Conservation (phyloP, 2,329 filamentous ascomycete species). For the Arthrobotrys sphaeroides region DNA sequence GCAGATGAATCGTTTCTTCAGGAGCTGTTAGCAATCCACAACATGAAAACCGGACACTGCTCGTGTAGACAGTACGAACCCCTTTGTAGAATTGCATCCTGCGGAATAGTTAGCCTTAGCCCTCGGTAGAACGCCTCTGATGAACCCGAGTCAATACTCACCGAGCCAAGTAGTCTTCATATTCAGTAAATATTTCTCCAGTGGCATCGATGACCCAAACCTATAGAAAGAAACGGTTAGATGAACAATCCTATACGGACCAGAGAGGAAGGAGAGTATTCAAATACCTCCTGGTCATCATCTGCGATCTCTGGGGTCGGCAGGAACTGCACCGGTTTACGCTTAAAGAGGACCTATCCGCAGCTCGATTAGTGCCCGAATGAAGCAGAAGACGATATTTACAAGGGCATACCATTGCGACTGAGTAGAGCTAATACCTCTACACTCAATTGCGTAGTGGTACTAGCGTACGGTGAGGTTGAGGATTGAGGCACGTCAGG, state of each 20-base stretch:
- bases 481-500: conserved; percentile 58
- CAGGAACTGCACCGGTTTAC: conserved; percentile 89
- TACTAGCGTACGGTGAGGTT: conserved; percentile 46
- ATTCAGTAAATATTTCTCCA: conserved; percentile 85
- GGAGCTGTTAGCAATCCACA: conserved; percentile 29
- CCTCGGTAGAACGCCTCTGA: neutral
- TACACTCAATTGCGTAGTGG: conserved; percentile 23
- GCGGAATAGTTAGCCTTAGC: conserved; percentile 59
- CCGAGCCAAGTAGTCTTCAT: conserved; percentile 87
- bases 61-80: conserved; percentile 11
- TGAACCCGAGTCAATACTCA: conserved; percentile 63
- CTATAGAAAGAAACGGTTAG: conserved; percentile 64
- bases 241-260: neutral
- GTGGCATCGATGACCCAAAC: conserved; percentile 92
- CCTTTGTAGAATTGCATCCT: conserved; percentile 89
- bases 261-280: conserved; percentile 55
- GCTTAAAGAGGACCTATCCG: conserved; percentile 87
- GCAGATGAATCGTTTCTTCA: conserved; percentile 86
- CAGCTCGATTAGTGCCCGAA: neutral
- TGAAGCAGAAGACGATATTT: conserved; percentile 61
- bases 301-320: conserved; percentile 76
- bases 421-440: conserved; percentile 14
- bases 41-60: neutral
- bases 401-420: conserved; percentile 35
- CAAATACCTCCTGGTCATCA: conserved; percentile 84